Evolutionary conservation across 768 basidiomycete genomes (phyloP).

Genomic region (Suillus luteus): DNA sequence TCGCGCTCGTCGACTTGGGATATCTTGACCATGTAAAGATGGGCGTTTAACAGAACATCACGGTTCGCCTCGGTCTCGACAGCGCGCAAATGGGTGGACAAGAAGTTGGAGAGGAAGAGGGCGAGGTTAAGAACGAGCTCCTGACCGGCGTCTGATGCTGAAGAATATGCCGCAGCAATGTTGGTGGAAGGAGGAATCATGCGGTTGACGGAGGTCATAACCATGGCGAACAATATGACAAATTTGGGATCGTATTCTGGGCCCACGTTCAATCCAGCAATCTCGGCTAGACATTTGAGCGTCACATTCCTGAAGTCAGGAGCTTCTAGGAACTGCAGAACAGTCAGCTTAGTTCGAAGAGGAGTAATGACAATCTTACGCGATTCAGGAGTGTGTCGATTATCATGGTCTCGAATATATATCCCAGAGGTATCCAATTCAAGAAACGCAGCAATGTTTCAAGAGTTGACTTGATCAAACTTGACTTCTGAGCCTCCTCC

Average conservation of each 20-base stretch:
- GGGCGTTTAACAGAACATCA: conserved; percentile 93
- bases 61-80: conserved; percentile 91
- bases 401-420: conserved; percentile 97
- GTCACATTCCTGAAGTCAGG: conserved; percentile 98
- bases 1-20: conserved; percentile 98
- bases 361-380: conserved; percentile 50
- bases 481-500: conserved; percentile 95
- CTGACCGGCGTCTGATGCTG: conserved; percentile 89
- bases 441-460: conserved; percentile 95
- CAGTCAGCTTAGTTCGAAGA: conserved; percentile 13
- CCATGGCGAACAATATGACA: conserved; percentile 95
- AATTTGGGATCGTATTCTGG: conserved; percentile 99
- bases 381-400: conserved; percentile 92
- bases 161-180: conserved; percentile 88
- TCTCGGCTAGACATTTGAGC: conserved; percentile 94
- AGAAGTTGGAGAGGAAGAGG: conserved; percentile 96
- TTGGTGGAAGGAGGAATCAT: conserved; percentile 97
- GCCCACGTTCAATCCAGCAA: conserved; percentile 91
- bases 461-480: conserved; percentile 90
- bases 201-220: conserved; percentile 95
- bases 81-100: conserved; percentile 89
- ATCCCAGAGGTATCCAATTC: conserved; percentile 99
- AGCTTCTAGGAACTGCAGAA: conserved; percentile 85
- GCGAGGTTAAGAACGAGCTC: conserved; percentile 97
- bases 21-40: conserved; percentile 97